Evolutionary conservation across 2,329 filamentous ascomycete genomes (phyloP), one percentile per base, ranked within the genome.

Genomic region (Diaporthe humulicola): DNA sequence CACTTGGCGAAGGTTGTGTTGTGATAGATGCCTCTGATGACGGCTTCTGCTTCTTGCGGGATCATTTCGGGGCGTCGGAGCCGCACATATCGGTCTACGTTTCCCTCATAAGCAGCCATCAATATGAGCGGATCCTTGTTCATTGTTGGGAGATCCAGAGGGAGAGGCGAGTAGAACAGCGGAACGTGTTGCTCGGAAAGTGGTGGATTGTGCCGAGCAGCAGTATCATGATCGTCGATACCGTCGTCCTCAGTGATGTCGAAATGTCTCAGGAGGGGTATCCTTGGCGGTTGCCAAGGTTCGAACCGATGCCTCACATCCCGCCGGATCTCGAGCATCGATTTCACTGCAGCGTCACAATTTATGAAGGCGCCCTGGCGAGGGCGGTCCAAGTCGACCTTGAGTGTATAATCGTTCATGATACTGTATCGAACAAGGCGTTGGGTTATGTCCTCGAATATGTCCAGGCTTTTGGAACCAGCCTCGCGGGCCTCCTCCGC

Each of bases 21-120:
- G n/a, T 50, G n/a, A 25, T 50, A 50, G 2, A 50, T 50, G 4
- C 48, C 48, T 22, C 48, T 50, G n/a, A 25, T 25, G 8, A 50
- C n/a, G 19, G 19, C 22, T 25, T 25, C 19, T 8, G 48, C 48
- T 50, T 50, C 48, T 1, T 50, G n/a, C 14, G 48, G 48, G 3
- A 50, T 50, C 48, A 50, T 50, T 6, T 50, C 12, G 10, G 48
- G n/a, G 9, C 48, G 48, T 12, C 48, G 48, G 10, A 50, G 48
- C 10, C 67, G 52, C 4, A 10, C 50, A 45, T 70, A 70, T 7
- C 67, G 67, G 17, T 70, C 67, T 10, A 70, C 54, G 9, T 70
- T 57, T 15, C 67, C 67, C 36, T 70, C 50, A 5, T 70, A 70
- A 2, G 67, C 67, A 6, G 67, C 67, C 67, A 70, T 70, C 36